phyloP scores from a whole-genome alignment of 108 stramenopile species.

The Schizochytrium sp. region DNA sequence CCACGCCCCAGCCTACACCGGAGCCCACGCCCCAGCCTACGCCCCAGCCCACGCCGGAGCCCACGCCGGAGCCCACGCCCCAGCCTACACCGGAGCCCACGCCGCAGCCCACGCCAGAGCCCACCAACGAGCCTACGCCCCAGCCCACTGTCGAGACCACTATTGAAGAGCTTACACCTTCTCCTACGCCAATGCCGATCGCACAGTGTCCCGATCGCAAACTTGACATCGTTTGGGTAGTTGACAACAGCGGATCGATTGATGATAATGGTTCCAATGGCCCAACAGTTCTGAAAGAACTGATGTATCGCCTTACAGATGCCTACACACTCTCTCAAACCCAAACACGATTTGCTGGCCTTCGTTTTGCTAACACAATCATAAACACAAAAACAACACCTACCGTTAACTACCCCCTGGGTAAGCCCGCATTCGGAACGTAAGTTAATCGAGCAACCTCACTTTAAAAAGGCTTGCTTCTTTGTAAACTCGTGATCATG shows the following conservation, averaged over 20 bases:
- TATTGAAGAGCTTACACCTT: neutral
- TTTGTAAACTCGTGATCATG: no score
- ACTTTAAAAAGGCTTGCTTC: no score
- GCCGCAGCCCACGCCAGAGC: neutral
- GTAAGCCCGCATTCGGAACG: neutral
- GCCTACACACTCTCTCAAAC: neutral
- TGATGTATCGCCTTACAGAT: neutral
- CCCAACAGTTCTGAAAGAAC: neutral
- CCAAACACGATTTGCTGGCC: neutral
- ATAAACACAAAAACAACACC: neutral
- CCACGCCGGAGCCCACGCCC: neutral
- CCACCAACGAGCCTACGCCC: no score
- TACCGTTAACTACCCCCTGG: neutral
- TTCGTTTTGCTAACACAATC: neutral
- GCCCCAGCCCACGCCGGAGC: neutral
- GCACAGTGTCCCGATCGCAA: neutral
- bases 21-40: no score
- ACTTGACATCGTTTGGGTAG: slow-evolving; percentile 10
- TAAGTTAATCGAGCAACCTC: neutral
- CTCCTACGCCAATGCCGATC: neutral
- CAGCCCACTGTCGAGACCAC: neutral
- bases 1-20: no score
- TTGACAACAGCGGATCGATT: slow-evolving; percentile 15
- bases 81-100: neutral
- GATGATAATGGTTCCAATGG: neutral